These are phyloP conservation scores for Yueomyces sp. DNA, from an alignment of 1,139 yeast species.

Conservation along the genomic window DNA sequence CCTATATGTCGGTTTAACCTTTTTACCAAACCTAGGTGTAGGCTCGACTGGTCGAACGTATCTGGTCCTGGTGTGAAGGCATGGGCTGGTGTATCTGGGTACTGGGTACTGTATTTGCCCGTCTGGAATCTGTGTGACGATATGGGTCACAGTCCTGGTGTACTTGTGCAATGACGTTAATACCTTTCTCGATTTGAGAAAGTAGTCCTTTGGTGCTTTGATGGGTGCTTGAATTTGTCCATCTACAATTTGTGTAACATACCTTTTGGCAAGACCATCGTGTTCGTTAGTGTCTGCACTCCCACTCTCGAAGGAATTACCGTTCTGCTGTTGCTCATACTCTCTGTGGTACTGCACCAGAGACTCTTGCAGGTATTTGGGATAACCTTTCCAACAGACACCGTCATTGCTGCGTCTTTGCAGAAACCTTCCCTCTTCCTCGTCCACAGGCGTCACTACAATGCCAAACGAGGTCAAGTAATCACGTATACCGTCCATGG, in stretches of 20 bases:
- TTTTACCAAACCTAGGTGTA: too few relatives aligned
- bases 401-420: too few relatives aligned
- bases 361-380: too few relatives aligned
- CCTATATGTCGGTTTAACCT: too few relatives aligned
- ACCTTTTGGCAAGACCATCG: conserved; percentile 8
- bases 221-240: conserved; percentile 42
- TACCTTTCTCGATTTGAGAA: conserved; percentile 1
- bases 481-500: neutral
- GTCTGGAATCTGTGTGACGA: conserved; percentile 23
- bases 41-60: too few relatives aligned
- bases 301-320: neutral
- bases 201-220: conserved; percentile 8
- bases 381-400: too few relatives aligned
- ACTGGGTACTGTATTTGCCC: conserved; percentile 27
- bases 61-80: too few relatives aligned
- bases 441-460: neutral
- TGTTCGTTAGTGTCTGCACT: neutral
- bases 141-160: neutral
- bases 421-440: too few relatives aligned
- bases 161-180: neutral
- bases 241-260: conserved; percentile 38
- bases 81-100: too few relatives aligned
- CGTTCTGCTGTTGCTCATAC: too few relatives aligned
- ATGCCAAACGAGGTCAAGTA: neutral
- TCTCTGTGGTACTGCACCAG: too few relatives aligned